Percentiles rank a stretch among this genome's conserved stretches.
These are phyloP conservation scores for Dichotomocladium elegans DNA, from an alignment of 371 early-diverging fungal genomes.

Conservation along the genomic window DNA sequence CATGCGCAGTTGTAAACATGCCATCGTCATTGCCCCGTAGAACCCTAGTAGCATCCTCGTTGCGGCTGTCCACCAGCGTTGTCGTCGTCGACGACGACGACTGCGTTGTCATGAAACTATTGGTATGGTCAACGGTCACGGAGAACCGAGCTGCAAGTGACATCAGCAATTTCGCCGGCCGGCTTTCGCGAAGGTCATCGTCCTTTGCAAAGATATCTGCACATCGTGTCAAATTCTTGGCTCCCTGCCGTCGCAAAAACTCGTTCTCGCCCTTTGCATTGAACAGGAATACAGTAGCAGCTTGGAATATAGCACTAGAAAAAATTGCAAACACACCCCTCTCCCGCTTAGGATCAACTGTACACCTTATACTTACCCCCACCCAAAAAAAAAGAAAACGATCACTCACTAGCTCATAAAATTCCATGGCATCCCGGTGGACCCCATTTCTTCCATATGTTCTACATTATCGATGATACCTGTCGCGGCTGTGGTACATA, in stretches of 20 bases:
- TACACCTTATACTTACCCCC: too few relatives aligned
- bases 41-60: too few relatives aligned
- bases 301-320: conserved; percentile 31
- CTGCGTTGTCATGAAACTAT: not conserved
- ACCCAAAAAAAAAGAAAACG: not conserved
- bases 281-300: conserved; percentile 38
- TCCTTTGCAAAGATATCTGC: conserved; percentile 12
- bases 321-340: too few relatives aligned
- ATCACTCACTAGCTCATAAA: conserved; percentile 31
- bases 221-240: conserved; percentile 18
- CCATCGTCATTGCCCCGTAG: too few relatives aligned
- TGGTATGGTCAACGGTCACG: not conserved
- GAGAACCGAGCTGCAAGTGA: not conserved
- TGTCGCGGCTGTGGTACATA: conserved; percentile 30
- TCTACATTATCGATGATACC: conserved; percentile 21
- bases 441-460: conserved; percentile 7
- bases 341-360: too few relatives aligned
- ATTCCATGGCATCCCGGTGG: conserved; percentile 30
- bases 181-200: conserved; percentile 8
- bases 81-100: too few relatives aligned
- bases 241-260: conserved; percentile 16
- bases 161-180: conserved; percentile 10
- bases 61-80: not conserved
- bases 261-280: conserved; percentile 31
- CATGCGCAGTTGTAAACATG: too few relatives aligned